phyloP scores from a whole-genome alignment of 2,329 filamentous ascomycete genomes.

The Pyricularia grisea region DNA sequence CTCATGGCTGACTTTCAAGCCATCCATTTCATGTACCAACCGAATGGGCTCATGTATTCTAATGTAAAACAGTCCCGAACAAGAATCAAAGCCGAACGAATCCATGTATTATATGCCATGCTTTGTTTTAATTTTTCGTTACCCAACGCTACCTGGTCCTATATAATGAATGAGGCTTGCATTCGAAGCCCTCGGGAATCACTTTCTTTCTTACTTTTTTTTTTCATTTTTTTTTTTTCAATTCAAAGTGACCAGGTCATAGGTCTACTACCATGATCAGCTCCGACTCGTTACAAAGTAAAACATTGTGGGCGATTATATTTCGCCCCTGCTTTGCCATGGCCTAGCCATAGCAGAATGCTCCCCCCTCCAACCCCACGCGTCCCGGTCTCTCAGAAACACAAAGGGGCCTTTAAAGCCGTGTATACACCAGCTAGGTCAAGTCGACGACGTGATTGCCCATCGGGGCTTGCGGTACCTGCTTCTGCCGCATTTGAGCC shows the following conservation, averaged over 20 bases:
- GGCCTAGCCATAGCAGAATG: neutral
- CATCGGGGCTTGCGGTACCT: constrained; percentile 1
- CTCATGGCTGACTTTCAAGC: neutral
- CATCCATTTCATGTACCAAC: neutral
- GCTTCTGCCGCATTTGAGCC: constrained; percentile 3
- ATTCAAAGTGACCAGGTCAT: neutral
- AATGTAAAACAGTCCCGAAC: neutral
- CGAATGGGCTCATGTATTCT: neutral
- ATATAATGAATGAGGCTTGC: neutral
- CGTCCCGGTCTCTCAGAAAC: neutral
- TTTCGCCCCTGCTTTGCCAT: neutral
- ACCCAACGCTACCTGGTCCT: neutral
- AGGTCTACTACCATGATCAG: neutral
- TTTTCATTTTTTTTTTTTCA: no score
- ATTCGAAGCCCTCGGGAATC: neutral
- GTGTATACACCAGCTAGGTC: neutral
- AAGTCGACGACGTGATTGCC: constrained; percentile 1
- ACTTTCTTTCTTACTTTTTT: neutral
- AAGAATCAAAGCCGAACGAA: neutral
- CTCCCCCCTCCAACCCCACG: neutral
- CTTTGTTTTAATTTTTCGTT: neutral
- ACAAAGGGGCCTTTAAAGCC: neutral
- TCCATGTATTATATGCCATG: neutral
- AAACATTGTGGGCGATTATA: neutral
- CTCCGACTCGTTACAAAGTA: neutral